Base-by-base conservation (phyloP, 2,329 filamentous ascomycete genomes). In the Fusarium sambucinum region DNA sequence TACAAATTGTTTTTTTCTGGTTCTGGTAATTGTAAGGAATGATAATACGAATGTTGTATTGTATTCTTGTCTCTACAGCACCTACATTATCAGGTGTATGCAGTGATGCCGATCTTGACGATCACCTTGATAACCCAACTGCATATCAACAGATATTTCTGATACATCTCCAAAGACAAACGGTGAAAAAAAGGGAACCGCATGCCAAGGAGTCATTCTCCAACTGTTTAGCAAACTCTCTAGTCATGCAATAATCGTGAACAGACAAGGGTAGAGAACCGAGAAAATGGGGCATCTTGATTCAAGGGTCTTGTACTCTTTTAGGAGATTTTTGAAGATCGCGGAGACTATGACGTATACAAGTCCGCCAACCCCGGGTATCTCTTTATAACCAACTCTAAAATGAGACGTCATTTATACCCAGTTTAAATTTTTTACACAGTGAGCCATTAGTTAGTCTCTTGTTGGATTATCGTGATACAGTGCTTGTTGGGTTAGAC, bases 291-390 rank as follows among this genome's bases (percentile, higher is more conserved):
- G 19, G 37, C 42, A 13, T 57, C 21, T 63, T 44, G 51, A 50
- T 63, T 33, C 60, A 38, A 63, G 60, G 60, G 60, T 63, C 37
- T 45, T 33, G 32, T 42, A 48, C 60, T 52, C 37, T 14, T 14
- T 63, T 48, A 63, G 60, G 60, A 50, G 35, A 63, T 50, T 38
- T 21, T 25, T 23, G 59, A 63, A 63, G 60, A 63, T 63, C 60
- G 30, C 44, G 29, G 52, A 58, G 27, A 25, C 59, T 30, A 63
- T 63, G 60, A 63, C 60, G 60, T 63, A 63, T 37, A 21, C 6
- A 2, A 10, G 1, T 41, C 25, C 25, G 48, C 48, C 42, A 32
- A 50, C 42, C 44, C 57, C 57, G 42, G 50, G 51, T 21, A 30
- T 42, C 21, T 19, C 10, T 51, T n/a, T 21, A n/a, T 29, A 42